Evolutionary conservation across 148 eudicot species (phyloP).

Genomic region (Rhododendron ovatum): DNA sequence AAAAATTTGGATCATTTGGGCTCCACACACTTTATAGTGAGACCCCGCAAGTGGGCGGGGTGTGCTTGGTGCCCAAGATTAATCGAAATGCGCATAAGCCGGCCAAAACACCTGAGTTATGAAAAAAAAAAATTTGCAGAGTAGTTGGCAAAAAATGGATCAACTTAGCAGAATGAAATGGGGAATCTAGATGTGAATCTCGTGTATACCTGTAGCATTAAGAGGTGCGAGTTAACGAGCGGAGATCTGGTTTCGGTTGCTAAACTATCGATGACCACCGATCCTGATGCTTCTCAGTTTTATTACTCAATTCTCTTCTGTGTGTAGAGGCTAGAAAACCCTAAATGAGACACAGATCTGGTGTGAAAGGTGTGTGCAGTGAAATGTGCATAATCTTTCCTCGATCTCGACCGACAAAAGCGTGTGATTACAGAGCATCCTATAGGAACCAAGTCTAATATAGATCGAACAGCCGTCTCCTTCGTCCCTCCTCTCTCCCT

Average conservation of each 20-base stretch:
- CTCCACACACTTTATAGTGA: too few species aligned
- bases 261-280: background rate
- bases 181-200: background rate
- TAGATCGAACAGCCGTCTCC: background rate
- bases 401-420: background rate
- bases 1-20: too few species aligned
- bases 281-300: background rate
- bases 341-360: background rate
- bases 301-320: background rate
- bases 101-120: too few species aligned
- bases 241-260: background rate
- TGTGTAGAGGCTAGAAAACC: background rate
- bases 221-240: background rate
- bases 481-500: background rate
- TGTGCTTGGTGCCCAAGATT: too few species aligned
- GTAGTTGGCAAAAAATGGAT: background rate
- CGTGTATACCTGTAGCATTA: slow-evolving; percentile 6
- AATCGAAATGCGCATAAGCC: too few species aligned
- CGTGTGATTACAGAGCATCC: background rate
- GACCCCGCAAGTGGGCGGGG: too few species aligned
- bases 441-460: background rate
- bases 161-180: background rate
- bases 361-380: background rate
- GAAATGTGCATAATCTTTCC: background rate
- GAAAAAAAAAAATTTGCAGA: background rate